A percentile compares a stretch with the other conserved stretches of the same genome.
These are phyloP conservation scores for Heimioporus sp. DNA, from an alignment of 768 basidiomycete genomes.

Conservation along the genomic window DNA sequence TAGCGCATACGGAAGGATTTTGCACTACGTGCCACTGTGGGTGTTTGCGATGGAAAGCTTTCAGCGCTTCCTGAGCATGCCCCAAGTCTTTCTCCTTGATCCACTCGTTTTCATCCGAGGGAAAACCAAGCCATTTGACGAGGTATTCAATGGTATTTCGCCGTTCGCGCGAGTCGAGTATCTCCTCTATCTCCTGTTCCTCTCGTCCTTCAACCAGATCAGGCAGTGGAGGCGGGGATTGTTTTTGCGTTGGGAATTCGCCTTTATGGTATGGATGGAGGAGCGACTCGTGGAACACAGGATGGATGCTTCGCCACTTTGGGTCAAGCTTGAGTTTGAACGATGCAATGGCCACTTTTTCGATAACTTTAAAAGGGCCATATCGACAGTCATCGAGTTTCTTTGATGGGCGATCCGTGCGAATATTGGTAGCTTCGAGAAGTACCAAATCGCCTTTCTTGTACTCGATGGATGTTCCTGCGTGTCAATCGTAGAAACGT, in stretches of 20 bases:
- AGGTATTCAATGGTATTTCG: background rate
- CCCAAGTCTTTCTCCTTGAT: no score
- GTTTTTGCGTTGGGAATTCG: background rate
- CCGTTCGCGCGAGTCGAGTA: background rate
- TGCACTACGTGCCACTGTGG: no score
- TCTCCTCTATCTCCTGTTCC: background rate
- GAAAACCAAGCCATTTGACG: background rate
- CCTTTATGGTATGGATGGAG: background rate
- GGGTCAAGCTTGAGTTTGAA: background rate
- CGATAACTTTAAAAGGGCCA: background rate
- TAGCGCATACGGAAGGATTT: no score
- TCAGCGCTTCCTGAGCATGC: no score
- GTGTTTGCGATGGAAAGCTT: no score
- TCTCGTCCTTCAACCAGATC: background rate
- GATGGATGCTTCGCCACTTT: background rate
- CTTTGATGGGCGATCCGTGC: background rate
- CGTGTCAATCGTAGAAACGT: background rate
- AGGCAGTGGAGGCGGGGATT: background rate
- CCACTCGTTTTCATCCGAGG: background rate
- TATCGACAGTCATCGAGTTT: background rate
- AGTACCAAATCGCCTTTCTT: background rate
- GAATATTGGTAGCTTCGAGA: background rate
- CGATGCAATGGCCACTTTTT: background rate
- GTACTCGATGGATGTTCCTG: background rate
- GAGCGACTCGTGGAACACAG: background rate